Evolutionary conservation across 1,284 basidiomycete genomes (phyloP).

Genomic region (Sphagnurus paluster): DNA sequence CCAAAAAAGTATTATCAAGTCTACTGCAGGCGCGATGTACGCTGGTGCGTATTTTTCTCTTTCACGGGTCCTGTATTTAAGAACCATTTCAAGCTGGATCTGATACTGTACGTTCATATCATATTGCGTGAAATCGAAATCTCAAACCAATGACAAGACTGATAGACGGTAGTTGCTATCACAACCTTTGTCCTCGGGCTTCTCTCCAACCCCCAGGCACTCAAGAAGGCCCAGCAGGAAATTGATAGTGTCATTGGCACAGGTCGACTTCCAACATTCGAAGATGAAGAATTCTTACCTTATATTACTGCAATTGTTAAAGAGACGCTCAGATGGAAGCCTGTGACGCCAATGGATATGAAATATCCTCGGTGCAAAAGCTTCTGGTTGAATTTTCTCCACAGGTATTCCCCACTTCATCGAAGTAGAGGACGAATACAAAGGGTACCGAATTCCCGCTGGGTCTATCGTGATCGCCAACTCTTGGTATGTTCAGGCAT

Average conservation of each 20-base stretch:
- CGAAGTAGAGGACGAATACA: conserved; percentile 33
- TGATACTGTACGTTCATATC: conserved; percentile 15
- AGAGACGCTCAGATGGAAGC: conserved; percentile 28
- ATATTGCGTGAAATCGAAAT: background rate
- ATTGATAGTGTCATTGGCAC: conserved; percentile 27
- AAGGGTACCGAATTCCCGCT: conserved; percentile 35
- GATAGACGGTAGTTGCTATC: conserved; percentile 26
- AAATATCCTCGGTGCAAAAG: background rate
- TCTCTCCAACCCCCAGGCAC: conserved; percentile 31
- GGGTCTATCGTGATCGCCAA: conserved; percentile 34
- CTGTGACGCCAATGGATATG: conserved; percentile 15
- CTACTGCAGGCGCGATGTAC: conserved; percentile 22
- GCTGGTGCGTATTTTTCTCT: conserved; percentile 15
- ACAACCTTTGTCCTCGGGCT: conserved; percentile 31
- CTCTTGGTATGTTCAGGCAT: conserved; percentile 24
- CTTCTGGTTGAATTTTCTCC: background rate
- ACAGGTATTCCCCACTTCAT: conserved; percentile 28
- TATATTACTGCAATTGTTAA: conserved; percentile 32
- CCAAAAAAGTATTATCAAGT: conserved; percentile 23
- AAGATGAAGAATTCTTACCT: conserved; percentile 32
- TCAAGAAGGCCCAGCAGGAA: conserved; percentile 36
- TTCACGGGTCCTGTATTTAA: background rate
- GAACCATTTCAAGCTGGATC: conserved; percentile 11
- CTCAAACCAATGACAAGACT: background rate
- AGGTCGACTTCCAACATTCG: conserved; percentile 40